Evolutionary conservation across 139 green algal species (phyloP), one percentile per base, ranked within the genome.

Genomic region (Chlamydomonas incerta): DNA sequence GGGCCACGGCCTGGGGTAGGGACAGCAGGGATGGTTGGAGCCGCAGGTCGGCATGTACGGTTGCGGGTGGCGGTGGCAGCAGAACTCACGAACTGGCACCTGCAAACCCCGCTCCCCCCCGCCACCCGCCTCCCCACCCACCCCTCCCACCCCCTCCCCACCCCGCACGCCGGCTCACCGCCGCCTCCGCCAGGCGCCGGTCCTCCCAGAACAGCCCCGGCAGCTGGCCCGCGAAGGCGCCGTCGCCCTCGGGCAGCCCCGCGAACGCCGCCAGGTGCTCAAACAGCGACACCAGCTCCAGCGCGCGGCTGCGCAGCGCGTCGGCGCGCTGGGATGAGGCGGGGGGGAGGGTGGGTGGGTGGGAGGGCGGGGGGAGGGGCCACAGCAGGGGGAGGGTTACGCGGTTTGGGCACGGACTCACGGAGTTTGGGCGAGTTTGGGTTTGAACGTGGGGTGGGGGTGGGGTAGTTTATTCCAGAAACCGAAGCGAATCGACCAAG

Each of bases 161-260:
- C 41, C 41, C 41, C 8, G 41, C 5, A 50, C 8, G 41, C 37
- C 20, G 15, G 35, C 79, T 55, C 50, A 85, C 80, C 80, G 80
- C 80, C 8, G 80, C 80, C 66, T 77, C 80, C 47, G 80, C 80
- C 80, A 77, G 23, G 47, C 65, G 74, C 21, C 67, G 35, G 26
- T 85, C 80, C 66, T 85, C 80, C 80, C 80, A 77, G 67, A 83
- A 83, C 62, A 72, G 60, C 17, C 31, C 60, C 60, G 80, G 80
- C 80, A 85, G 80, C 23, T 33, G 47, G 50, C n/a, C 33, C 2
- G 14, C 41, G 33, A 60, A 70, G 4, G 80, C 80, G 18, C 2
- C 31, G 14, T 85, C 80, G 9, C 50, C 66, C 26, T 85, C 80
- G 28, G 66, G 66, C 80, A 85, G 80, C 2, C 2, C 23, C 13